Conservation (phyloP, 768 basidiomycete species). For the Boletus edulis region DNA sequence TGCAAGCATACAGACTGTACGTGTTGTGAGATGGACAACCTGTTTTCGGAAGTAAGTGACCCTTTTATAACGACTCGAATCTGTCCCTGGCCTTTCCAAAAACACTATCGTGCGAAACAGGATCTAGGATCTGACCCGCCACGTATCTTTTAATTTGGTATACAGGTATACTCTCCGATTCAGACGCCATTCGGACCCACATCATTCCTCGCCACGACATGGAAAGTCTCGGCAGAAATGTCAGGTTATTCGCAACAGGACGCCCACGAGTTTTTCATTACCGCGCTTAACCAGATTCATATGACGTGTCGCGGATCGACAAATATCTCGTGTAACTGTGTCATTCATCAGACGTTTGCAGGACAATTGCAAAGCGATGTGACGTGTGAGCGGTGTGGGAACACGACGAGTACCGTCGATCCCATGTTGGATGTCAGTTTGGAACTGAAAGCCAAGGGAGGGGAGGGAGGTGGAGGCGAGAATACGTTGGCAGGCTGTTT, state of each 20-base stretch:
- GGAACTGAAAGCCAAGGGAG: slow-evolving; percentile 63
- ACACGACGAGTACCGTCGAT: slow-evolving; percentile 75
- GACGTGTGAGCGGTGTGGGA: slow-evolving; percentile 81
- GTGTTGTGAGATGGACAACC: slow-evolving; percentile 91
- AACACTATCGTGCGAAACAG: not conserved
- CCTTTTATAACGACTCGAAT: not conserved
- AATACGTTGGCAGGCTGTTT: slow-evolving; percentile 76
- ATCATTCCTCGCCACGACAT: slow-evolving; percentile 79
- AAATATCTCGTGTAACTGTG: slow-evolving; percentile 81
- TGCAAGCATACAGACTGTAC: slow-evolving; percentile 77
- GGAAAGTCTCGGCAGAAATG: slow-evolving; percentile 75
- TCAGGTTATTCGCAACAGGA: slow-evolving; percentile 95
- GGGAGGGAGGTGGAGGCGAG: slow-evolving; percentile 44
- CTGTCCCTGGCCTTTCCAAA: not conserved
- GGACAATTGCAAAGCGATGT: slow-evolving; percentile 88
- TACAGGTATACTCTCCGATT: slow-evolving; percentile 56
- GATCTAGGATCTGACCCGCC: not conserved
- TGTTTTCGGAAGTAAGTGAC: slow-evolving; percentile 64
- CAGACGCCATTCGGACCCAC: slow-evolving; percentile 73
- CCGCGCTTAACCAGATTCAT: slow-evolving; percentile 86
- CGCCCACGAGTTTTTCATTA: slow-evolving; percentile 85
- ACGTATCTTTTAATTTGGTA: not conserved
- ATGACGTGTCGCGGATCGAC: slow-evolving; percentile 70
- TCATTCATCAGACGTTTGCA: slow-evolving; percentile 87
- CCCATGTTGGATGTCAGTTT: slow-evolving; percentile 91